A percentile compares a stretch with the other conserved stretches of the same genome.
These are phyloP conservation scores for Hypoxylon sp. DNA, from an alignment of 2,329 filamentous ascomycete genomes.

Conservation along the genomic window DNA sequence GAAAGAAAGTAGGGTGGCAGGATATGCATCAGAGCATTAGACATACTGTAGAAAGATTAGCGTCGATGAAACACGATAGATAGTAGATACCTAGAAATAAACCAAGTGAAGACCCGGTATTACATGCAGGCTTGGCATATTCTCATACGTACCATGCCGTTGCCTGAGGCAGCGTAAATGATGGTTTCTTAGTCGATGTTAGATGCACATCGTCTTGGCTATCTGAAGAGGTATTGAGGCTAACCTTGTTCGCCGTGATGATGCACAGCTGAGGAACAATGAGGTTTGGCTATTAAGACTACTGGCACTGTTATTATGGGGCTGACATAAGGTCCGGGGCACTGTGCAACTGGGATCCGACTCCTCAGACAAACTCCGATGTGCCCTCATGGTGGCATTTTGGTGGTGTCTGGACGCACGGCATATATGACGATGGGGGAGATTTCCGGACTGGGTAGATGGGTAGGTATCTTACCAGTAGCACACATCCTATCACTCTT, in stretches of 20 bases:
- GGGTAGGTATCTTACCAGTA: conserved; percentile 64
- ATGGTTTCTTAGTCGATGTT: conserved; percentile 70
- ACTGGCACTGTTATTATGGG: conserved; percentile 46
- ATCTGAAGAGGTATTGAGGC: conserved; percentile 38
- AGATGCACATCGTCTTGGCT: conserved; percentile 24
- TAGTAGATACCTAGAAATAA: not conserved
- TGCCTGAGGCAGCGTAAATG: conserved; percentile 75
- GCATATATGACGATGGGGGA: conserved; percentile 7
- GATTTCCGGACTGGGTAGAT: conserved; percentile 16
- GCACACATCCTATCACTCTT: conserved; percentile 77
- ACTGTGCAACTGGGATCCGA: conserved; percentile 8
- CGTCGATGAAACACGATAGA: conserved; percentile 2
- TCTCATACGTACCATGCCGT: conserved; percentile 60
- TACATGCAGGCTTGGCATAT: not conserved
- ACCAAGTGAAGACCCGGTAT: not conserved
- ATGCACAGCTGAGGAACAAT: conserved; percentile 73
- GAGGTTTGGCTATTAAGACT: conserved; percentile 76
- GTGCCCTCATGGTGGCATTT: conserved; percentile 27
- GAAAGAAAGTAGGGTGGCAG: not conserved
- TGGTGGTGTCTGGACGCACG: conserved; percentile 4
- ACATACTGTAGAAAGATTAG: conserved; percentile 41
- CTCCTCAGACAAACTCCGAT: conserved; percentile 1
- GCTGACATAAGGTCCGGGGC: conserved; percentile 29
- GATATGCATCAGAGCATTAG: conserved; percentile 12
- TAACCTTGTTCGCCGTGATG: conserved; percentile 79